phyloP scores from a whole-genome alignment of 352 stramenopile genomes.

The Globisporangium ultimum region DNA sequence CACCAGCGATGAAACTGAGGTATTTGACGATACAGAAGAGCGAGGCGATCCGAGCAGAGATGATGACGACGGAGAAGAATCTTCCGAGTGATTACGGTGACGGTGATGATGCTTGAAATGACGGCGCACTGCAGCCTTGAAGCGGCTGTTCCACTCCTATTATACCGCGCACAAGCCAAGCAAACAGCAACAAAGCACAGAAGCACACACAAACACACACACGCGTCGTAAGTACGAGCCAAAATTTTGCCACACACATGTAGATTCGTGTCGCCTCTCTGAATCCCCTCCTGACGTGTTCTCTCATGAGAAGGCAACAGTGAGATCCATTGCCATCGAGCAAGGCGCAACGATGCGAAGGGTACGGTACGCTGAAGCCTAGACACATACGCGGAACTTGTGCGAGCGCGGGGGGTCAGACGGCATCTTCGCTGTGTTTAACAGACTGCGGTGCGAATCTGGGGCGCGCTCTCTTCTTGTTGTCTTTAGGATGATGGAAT shows the following conservation, averaged over 20 bases:
- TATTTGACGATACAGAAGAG: background rate
- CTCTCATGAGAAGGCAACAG: background rate
- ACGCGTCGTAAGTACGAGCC: background rate
- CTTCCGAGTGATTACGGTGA: constrained; percentile 1
- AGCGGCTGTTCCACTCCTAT: constrained; percentile 12
- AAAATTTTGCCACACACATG: background rate
- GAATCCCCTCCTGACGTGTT: too few relatives aligned
- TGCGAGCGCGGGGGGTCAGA: background rate
- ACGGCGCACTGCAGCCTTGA: constrained; percentile 4
- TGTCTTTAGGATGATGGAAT: background rate
- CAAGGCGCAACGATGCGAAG: too few relatives aligned
- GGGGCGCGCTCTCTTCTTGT: too few relatives aligned
- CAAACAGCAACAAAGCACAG: background rate
- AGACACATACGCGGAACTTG: constrained; percentile 7
- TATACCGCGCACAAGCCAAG: background rate
- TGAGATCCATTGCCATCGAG: too few relatives aligned
- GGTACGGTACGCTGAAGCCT: background rate
- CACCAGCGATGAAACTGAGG: background rate
- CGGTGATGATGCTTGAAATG: constrained; percentile 4
- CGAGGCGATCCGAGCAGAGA: background rate
- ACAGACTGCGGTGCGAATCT: background rate
- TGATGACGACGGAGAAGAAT: background rate
- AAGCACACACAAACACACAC: background rate
- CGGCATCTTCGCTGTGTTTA: background rate
- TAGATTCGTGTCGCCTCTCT: background rate